A percentile compares a stretch with the other conserved stretches of the same genome.
phyloP scores from a whole-genome alignment of 169 alveolate species.

The Plasmodium inui region DNA sequence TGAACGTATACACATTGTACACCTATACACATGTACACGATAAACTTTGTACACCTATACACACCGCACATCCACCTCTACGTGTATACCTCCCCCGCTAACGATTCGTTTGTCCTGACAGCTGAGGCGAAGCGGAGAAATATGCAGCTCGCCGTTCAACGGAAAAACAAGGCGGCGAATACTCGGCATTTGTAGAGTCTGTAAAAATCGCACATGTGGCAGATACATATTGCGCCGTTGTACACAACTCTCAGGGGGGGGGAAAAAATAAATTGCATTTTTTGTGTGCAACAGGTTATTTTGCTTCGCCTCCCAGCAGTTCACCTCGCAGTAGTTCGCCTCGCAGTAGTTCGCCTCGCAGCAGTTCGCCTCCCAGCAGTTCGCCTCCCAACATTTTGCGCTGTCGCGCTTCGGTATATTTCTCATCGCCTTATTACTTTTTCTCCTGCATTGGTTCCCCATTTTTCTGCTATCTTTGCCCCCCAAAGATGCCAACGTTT shows the following conservation, averaged over 20 bases:
- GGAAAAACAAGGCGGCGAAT: neutral
- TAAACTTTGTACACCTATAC: neutral
- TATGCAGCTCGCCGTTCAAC: neutral
- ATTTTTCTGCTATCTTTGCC: neutral
- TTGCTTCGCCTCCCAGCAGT: neutral
- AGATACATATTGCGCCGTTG: neutral
- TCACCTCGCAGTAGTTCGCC: neutral
- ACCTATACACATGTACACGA: too few species aligned
- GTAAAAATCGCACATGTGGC: neutral
- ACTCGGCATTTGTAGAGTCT: neutral
- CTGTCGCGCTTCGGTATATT: neutral
- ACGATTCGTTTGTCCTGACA: neutral
- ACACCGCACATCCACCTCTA: neutral
- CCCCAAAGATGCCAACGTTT: neutral
- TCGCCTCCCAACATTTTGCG: neutral
- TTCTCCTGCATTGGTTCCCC: neutral
- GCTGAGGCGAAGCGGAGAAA: neutral
- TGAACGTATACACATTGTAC: too few species aligned
- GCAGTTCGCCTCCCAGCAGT: neutral
- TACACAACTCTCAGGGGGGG: neutral
- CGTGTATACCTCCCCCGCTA: neutral
- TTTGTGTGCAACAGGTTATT: conserved; percentile 23
- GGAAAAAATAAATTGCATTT: neutral
- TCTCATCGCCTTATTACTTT: neutral
- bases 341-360: neutral